Base-by-base conservation (phyloP, 1,284 basidiomycete genomes). In the Papiliotrema laurentii region DNA sequence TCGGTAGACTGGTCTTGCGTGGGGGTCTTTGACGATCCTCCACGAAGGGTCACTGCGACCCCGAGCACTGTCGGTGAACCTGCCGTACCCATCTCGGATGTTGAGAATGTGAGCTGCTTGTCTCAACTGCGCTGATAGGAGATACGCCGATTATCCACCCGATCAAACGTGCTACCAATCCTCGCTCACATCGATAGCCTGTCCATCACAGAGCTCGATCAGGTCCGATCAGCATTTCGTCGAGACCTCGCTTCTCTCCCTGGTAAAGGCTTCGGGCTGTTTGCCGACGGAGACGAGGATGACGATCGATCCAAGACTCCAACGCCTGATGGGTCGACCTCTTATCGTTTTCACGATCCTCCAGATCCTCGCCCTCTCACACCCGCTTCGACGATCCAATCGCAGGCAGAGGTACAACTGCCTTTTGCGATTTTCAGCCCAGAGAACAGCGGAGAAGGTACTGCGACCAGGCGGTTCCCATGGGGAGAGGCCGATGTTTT, bases 131-230 rank as follows among this genome's bases (percentile, higher is more conserved):
- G 21, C 25, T 33, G 13, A 30, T 25, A 18, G 13, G 51, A 71
- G 66, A 68, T 71, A 43, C 60, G 61, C 24, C 58, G 58, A 34
- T 54, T 71, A 19, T 39, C 49, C 0, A 49, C 40, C 13, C 60
- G 69, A 36, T 56, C 62, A 26, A 71, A 71, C 45, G 61, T 72
- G 33, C 53, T 72, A 3, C 69, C 69, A 1, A 50, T 72, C 21
- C 50, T 72, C 16, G 59, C 66, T 6, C 61, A 66, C 36, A 50
- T 57, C 18, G 71, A 72, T 47, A 54, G 53, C 3, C 50, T 72
- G 21, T 68, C 68, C 6, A 51, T 50, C 2, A 33, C 45, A 9
- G 63, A 72, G 45, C 60, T 69, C 11, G 44, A 43, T 2, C 41
- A 34, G 1, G 66, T 63, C 14, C 54, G 56, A 24, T 22, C 21